Evolutionary conservation across 768 basidiomycete species (phyloP), one percentile per base, ranked within the genome.

Genomic region (Lactifluus subvellereus): DNA sequence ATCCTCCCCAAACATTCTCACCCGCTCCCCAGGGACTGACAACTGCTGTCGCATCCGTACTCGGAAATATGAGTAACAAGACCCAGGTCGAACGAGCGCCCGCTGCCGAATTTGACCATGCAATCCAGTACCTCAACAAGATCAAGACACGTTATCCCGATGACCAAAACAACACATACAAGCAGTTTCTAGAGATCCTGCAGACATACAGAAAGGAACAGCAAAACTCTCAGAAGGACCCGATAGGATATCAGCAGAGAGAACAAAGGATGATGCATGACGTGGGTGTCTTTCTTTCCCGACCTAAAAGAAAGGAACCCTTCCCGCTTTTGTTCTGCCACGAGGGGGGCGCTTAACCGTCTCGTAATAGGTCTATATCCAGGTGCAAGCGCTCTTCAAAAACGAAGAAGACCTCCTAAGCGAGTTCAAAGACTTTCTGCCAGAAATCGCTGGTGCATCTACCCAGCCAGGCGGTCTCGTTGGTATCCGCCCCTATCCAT

Each of bases 111-210:
- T 97, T 94, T 77, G 88, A 89, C 73, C 88, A 96, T 70, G 97
- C 97, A 14, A 98, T 98, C 66, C 86, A 93, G 69, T 99, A 95
- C 73, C 86, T 99, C 69, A 98, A 97, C 82, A 96, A 95, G 79
- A 98, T 99, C 79, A 98, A 98, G 77, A 86, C 86, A 18, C 86
- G 94, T 22, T 98, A 88, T 74, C 76, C 84, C 11, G 85, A 89
- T 67, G 94, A 97, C 63, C 85, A 89, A n/a, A 92, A 94, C 69
- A 94, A 89, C 37, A 67, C 67, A 22, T 94, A 94, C 76, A 92
- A 92, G 74, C 86, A 89, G 70, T 94, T 94, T 71, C 76, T 94
- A 68, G 91, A 94, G 76, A 90, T 94, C 52, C 75, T 94, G 65
- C 91, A 94, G 75, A 84, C 87, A 49, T 91, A 92, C 76, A 89